These are phyloP conservation scores for Ogataea neopini DNA, from an alignment of 805 yeast species.

Conservation along the genomic window DNA sequence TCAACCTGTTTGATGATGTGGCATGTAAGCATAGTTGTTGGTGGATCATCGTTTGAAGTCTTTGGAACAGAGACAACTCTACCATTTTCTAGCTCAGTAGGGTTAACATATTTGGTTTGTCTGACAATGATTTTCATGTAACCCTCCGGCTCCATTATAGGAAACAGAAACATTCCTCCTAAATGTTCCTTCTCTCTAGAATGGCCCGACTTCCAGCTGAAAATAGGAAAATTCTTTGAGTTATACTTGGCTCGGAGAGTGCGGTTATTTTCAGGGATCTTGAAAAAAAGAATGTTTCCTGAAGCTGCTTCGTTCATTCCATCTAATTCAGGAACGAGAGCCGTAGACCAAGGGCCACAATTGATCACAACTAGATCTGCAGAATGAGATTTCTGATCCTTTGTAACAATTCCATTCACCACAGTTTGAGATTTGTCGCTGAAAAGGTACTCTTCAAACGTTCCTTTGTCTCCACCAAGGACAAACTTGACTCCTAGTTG, in stretches of 20 bases:
- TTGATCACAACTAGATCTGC: slow-evolving; percentile 31
- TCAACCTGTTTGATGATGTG: slow-evolving; percentile 31
- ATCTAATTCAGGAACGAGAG: slow-evolving; percentile 36
- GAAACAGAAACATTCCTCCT: slow-evolving; percentile 39
- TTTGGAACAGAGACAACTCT: slow-evolving; percentile 35
- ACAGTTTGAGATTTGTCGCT: slow-evolving; percentile 17
- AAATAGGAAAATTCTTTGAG: slow-evolving; percentile 35
- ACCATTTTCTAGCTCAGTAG: slow-evolving; percentile 24
- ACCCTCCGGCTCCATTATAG: slow-evolving; percentile 38
- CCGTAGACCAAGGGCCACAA: slow-evolving; percentile 36
- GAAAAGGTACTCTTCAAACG: slow-evolving; percentile 27
- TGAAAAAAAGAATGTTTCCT: slow-evolving; percentile 38
- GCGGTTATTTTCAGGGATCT: slow-evolving; percentile 38
- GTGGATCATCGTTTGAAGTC: slow-evolving; percentile 28
- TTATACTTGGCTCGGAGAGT: slow-evolving; percentile 38
- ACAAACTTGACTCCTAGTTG: slow-evolving; percentile 38
- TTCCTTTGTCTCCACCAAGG: slow-evolving; percentile 33
- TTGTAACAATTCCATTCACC: slow-evolving; percentile 31
- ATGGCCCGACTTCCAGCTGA: slow-evolving; percentile 38
- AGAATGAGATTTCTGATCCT: slow-evolving; percentile 29
- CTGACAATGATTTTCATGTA: slow-evolving; percentile 38
- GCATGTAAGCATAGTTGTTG: slow-evolving; percentile 28
- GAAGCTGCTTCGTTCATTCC: slow-evolving; percentile 40
- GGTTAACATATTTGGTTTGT: slow-evolving; percentile 39
- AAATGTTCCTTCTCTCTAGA: slow-evolving; percentile 32